Base-by-base conservation (phyloP, 345 rosid species). In the Lepidium sativum region DNA sequence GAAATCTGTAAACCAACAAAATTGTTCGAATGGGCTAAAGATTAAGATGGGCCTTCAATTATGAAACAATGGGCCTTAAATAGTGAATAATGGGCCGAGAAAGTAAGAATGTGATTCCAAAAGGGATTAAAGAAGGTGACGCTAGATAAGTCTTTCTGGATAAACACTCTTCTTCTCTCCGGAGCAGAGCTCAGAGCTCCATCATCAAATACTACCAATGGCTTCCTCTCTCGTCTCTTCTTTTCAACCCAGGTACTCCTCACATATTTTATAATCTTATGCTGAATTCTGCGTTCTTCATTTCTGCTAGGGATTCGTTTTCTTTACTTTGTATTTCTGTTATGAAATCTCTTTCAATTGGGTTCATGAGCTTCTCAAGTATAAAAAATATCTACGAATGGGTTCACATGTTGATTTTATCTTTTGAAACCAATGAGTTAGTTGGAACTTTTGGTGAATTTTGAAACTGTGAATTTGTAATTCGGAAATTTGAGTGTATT, bases 141-240 rank as follows among this genome's bases (percentile, higher is more conserved):
- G 44, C 29, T 54, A 61, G 70, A 71, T 56, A 63, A 71, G 65
- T 44, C 65, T 41, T 32, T 55, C 39, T 32, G 70, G 75, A 71
- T 71, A 71, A 53, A 45, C 45, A 35, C 54, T 37, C 44, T 21
- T 23, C 35, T 29, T 47, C 68, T 50, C 45, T 31, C 68, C 62
- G 75, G 80, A 75, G 82, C 75, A 63, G 64, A 70, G 75, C 75
- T 70, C 70, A 63, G 63, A 70, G 75, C 75, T 70, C 64, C 51
- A 9, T 76, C 60, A 5, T 42, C 29, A 59, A 59, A 65, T 55
- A 69, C 40, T 57, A 25, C 38, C 63, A 31, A 84, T 89, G 96
- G 85, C 88, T 75, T 81, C 92, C 69, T 85, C 91, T 8, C 21
- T 87, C 73, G 68, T 82, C 0, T 69, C 78, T 56, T 80, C 95